phyloP scores from a whole-genome alignment of 2,329 filamentous ascomycete species.

The Trichoderma afroharzianum region DNA sequence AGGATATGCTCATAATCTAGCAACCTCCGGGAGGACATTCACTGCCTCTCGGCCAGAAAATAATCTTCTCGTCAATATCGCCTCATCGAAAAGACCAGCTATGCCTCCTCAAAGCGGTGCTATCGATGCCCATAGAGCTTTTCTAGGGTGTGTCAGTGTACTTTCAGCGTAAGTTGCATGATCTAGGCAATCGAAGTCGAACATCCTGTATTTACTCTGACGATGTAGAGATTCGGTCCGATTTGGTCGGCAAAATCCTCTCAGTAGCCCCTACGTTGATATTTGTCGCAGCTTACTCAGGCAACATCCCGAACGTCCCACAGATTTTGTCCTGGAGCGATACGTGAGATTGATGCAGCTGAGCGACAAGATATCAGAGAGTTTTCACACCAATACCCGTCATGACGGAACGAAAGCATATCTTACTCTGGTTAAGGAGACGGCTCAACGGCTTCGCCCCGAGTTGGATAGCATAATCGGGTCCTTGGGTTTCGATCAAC shows the following conservation, averaged over 20 bases:
- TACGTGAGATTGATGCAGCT: neutral
- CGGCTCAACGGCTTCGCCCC: neutral
- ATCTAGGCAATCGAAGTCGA: too few relatives aligned
- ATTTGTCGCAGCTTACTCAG: neutral
- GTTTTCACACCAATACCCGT: neutral
- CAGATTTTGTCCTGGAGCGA: neutral
- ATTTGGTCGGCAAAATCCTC: neutral
- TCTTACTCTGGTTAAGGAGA: neutral
- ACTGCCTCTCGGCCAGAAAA: neutral
- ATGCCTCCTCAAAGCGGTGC: neutral
- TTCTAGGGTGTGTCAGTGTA: neutral
- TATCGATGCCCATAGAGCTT: neutral
- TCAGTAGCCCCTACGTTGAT: neutral
- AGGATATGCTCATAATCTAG: neutral
- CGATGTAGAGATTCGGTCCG: neutral
- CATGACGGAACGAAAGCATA: too few relatives aligned
- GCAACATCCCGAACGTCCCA: neutral
- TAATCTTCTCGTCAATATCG: neutral
- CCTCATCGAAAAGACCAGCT: neutral
- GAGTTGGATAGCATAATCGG: neutral
- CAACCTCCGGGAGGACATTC: neutral
- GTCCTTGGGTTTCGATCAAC: neutral
- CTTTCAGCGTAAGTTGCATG: neutral
- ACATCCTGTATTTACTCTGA: neutral
- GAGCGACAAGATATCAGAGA: neutral